A percentile compares a stretch with the other conserved stretches of the same genome.
phyloP scores from a whole-genome alignment of 2,329 filamentous ascomycete genomes.

The Dothideomycetes sp. region DNA sequence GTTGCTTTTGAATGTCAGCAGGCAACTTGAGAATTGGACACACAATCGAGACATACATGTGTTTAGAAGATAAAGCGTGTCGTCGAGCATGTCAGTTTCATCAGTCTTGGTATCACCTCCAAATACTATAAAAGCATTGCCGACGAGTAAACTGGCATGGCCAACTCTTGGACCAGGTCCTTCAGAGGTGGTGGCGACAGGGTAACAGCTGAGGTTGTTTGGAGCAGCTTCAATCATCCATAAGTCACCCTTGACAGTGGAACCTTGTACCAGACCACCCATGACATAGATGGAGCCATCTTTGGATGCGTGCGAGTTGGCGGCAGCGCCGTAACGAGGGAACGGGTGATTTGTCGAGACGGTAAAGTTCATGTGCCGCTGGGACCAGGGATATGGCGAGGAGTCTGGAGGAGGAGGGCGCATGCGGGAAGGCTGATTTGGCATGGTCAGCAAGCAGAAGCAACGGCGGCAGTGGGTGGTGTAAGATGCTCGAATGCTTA shows the following conservation, averaged over 20 bases:
- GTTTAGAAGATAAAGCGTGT: slow-evolving; percentile 92
- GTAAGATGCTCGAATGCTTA: slow-evolving; percentile 25
- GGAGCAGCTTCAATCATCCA: slow-evolving; percentile 92
- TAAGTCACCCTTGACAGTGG: slow-evolving; percentile 90
- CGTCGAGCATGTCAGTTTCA: slow-evolving; percentile 81
- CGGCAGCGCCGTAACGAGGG: slow-evolving; percentile 90
- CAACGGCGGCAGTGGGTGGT: background rate
- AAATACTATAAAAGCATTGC: slow-evolving; percentile 98
- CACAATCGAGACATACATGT: slow-evolving; percentile 61
- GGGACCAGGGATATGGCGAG: slow-evolving; percentile 92
- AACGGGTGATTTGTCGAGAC: slow-evolving; percentile 78
- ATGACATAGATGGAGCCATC: slow-evolving; percentile 97
- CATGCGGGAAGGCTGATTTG: slow-evolving; percentile 1
- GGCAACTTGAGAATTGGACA: background rate
- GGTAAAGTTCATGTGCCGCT: slow-evolving; percentile 77
- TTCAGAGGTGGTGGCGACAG: slow-evolving; percentile 82
- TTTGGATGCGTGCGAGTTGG: slow-evolving; percentile 86
- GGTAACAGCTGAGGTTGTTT: slow-evolving; percentile 80
- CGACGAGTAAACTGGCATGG: slow-evolving; percentile 85
- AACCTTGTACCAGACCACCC: slow-evolving; percentile 90
- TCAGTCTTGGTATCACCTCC: slow-evolving; percentile 97
- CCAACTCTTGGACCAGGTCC: slow-evolving; percentile 92
- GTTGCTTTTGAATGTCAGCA: slow-evolving; percentile 56
- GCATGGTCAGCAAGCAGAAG: slow-evolving; percentile 30
- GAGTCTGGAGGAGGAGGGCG: slow-evolving; percentile 52